Base-by-base conservation (phyloP, 2,329 filamentous ascomycete genomes). In the Cercospora zeina region DNA sequence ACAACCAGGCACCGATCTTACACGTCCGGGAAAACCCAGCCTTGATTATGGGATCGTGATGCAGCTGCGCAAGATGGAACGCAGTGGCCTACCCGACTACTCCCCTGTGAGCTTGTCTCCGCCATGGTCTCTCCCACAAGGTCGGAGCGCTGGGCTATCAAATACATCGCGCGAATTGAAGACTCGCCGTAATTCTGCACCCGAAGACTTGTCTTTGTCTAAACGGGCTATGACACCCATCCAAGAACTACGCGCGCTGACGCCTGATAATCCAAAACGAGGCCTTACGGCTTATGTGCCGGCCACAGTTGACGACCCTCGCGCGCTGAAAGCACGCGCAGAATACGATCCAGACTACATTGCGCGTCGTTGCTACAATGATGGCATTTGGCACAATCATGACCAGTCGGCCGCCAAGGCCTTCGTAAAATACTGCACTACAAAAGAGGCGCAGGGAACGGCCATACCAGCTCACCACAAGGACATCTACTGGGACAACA, bases 211-310 rank as follows among this genome's bases (percentile, higher is more conserved):
- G 36, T 14, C 47, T 31, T 14, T 34, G 34, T n/a, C 8, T 47
- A 14, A 36, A 13, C 50, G 49, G n/a, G n/a, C 49, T 21, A 21
- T 34, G 39, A 60, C 47, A 33, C 49, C 49, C 19, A 7, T 54
- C 24, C 36, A 54, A 24, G 24, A 54, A 33, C 27, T 54, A 34
- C 58, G 33, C 42, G 37, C 36, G 14, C 47, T 60, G 16, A 49
- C 55, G 19, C 55, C 58, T 4, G 49, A 45, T n/a, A 49, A 54
- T n/a, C 58, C 50, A 37, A 45, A 33, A 13, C 13, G 58, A 19
- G 58, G 58, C 27, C n/a, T 45, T 33, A 60, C 39, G 9, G 58
- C 58, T 13, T 60, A 60, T 54, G 49, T 60, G 5, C 49, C 58
- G 10, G 58, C 34, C 16, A 53, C 49, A 10, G 24, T 54, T 10